These are phyloP conservation scores for Tetrahymena malaccensis DNA, from an alignment of 73 alveolate genomes.

Conservation along the genomic window DNA sequence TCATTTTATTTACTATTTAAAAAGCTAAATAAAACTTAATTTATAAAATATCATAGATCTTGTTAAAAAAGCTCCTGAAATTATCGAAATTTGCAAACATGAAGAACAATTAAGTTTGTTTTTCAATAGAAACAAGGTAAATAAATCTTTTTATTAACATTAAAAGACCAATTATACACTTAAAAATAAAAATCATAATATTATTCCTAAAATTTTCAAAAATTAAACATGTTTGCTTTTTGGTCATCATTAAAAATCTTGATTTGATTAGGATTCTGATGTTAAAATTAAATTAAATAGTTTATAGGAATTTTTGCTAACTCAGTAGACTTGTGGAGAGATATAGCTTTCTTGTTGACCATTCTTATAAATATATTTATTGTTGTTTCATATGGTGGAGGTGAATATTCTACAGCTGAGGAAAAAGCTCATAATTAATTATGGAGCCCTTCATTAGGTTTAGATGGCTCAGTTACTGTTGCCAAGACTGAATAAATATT, in stretches of 20 bases:
- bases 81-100: slow-evolving; percentile 41
- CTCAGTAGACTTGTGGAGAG: slow-evolving; percentile 37
- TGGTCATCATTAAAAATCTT: too few species aligned
- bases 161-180: too few species aligned
- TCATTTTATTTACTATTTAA: neutral
- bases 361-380: slow-evolving; percentile 29
- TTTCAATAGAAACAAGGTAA: slow-evolving; percentile 6
- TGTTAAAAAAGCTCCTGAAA: slow-evolving; percentile 13
- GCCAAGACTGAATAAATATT: slow-evolving; percentile 19
- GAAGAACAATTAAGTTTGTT: slow-evolving; percentile 27
- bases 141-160: too few species aligned
- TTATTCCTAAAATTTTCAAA: too few species aligned
- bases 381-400: slow-evolving; percentile 22
- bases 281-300: neutral
- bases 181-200: too few species aligned
- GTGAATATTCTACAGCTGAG: neutral
- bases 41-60: neutral
- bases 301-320: slow-evolving; percentile 38
- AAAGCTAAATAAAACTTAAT: too few species aligned
- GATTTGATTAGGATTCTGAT: too few species aligned
- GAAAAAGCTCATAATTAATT: neutral
- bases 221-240: too few species aligned
- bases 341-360: slow-evolving; percentile 37
- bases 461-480: neutral
- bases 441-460: slow-evolving; percentile 2